Evolutionary conservation across 2,329 filamentous ascomycete species (phyloP), one percentile per base, ranked within the genome.

Genomic region (Aspergillus quadricinctus): DNA sequence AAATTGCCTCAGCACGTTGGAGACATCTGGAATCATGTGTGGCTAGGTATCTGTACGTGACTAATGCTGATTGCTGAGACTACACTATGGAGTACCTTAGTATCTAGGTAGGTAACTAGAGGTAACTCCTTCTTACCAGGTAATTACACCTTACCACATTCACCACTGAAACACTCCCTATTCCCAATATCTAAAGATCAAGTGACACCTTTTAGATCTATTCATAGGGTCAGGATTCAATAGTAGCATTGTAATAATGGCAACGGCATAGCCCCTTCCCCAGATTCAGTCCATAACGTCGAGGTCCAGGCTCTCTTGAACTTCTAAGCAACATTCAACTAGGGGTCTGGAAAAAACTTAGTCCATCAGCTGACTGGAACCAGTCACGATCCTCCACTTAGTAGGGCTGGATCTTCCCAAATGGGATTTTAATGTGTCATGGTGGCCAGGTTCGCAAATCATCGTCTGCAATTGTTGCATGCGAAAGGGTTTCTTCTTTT

Each of bases 401-500:
- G 59, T 63, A 62, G 55, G 59, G 56, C 59, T 59, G 61, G 57
- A 53, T 31, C 41, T 55, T 59, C 61, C 35, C 31, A 51, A 57
- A 54, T 51, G 50, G 53, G 59, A 52, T 59, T 64, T 64, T 57
- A 49, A 57, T 65, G 61, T 65, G 63, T 65, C 63, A 65, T 64
- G 60, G 61, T 65, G 58, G 62, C 59, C 58, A 60, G 52, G 53
- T 41, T 54, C 59, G 59, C 62, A 64, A 63, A 64, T 64, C 62
- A 61, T 59, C 56, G 56, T 56, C 60, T 53, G 45, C 56, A 35
- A 50, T 49, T 43, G 49, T 53, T 41, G 50, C 52, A 55, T 52
- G 49, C 48, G 21, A 58, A 29, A n/a, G 11, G 28, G 43, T 54
- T 51, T 57, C 57, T 59, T 57, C 56, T 53, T 57, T 58, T 62